These are phyloP conservation scores for Ziziphus jujuba DNA, from an alignment of 306 rosid genomes.

Conservation along the genomic window DNA sequence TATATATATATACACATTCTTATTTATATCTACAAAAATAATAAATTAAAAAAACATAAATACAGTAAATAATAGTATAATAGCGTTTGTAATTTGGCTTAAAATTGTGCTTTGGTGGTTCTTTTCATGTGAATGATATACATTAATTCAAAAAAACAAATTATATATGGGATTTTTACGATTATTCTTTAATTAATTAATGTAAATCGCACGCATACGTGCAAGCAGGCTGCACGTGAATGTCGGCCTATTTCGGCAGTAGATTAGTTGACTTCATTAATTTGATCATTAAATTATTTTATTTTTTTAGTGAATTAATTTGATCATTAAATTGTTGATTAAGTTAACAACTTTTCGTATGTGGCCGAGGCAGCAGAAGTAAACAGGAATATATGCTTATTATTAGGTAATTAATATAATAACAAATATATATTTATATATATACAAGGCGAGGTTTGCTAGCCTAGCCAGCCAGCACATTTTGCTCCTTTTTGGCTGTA, in stretches of 20 bases:
- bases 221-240: conserved; percentile 57
- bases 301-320: too few species aligned
- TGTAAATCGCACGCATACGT: conserved; percentile 39
- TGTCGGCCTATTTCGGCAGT: conserved; percentile 31
- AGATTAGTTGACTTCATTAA: conserved; percentile 35
- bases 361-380: conserved; percentile 15
- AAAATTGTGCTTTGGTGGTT: too few species aligned
- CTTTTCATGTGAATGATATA: too few species aligned
- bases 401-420: conserved; percentile 1
- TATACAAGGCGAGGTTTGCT: not conserved
- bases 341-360: not conserved
- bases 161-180: too few species aligned
- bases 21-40: not conserved
- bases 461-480: conserved; percentile 1
- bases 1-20: conserved; percentile 26
- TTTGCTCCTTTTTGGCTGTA: conserved; percentile 9
- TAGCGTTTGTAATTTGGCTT: too few species aligned
- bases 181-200: conserved; percentile 11
- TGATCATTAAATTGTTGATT: not conserved
- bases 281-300: not conserved
- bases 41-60: too few species aligned
- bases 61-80: too few species aligned
- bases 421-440: not conserved
- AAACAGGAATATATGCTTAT: conserved; percentile 31
- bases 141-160: too few species aligned